A percentile compares a stretch with the other conserved stretches of the same genome.
These are phyloP conservation scores for Mantamonas sphyraenae DNA, from an alignment of 78 protist genomes.

Conservation along the genomic window DNA sequence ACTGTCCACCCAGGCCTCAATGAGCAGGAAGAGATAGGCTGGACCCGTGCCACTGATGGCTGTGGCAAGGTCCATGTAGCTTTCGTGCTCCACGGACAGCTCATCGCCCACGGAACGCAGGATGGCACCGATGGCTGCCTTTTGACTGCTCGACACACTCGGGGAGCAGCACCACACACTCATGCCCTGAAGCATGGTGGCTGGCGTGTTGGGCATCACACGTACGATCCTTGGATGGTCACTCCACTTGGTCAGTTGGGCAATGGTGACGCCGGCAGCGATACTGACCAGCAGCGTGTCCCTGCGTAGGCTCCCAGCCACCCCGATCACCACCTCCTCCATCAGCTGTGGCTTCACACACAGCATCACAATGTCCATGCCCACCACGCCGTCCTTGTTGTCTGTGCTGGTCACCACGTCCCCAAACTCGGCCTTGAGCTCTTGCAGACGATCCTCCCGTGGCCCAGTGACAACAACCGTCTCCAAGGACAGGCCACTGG, in stretches of 20 bases:
- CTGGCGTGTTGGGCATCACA: slow-evolving; percentile 24
- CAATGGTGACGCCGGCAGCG: background rate
- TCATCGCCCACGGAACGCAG: background rate
- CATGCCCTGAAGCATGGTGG: slow-evolving; percentile 1
- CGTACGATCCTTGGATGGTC: background rate
- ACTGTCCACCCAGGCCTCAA: slow-evolving; percentile 14
- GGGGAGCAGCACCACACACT: background rate
- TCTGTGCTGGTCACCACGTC: background rate
- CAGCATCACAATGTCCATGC: slow-evolving; percentile 8
- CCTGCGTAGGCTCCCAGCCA: background rate
- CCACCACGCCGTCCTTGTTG: background rate
- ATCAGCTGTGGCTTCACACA: slow-evolving; percentile 15
- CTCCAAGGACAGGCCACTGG: no score
- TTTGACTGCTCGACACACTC: background rate
- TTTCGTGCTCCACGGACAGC: slow-evolving; percentile 8
- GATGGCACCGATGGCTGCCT: background rate
- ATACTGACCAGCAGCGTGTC: background rate
- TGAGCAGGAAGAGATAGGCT: background rate
- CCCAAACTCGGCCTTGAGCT: background rate
- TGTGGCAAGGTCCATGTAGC: slow-evolving; percentile 12
- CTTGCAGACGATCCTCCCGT: no score
- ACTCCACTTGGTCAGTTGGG: background rate
- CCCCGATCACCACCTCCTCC: background rate
- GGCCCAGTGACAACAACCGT: no score
- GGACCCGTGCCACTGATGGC: slow-evolving; percentile 24